Conservation (phyloP, 163 green algal genomes). For the Coccomyxa subellipsoidea region DNA sequence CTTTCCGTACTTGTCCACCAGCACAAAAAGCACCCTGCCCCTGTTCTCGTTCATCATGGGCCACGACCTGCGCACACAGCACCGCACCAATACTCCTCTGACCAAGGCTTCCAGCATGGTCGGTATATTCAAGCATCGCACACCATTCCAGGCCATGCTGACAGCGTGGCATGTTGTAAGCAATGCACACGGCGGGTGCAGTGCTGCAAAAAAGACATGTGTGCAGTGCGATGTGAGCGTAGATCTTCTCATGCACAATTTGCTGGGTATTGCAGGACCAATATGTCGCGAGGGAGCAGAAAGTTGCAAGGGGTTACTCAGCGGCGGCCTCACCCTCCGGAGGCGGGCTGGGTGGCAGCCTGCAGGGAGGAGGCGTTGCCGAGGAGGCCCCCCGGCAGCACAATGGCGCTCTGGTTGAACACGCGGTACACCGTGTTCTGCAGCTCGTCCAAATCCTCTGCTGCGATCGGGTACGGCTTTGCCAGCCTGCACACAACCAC, state of each 20-base stretch:
- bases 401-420: conserved; percentile 1
- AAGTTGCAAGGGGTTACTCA: background rate
- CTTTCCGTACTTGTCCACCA: background rate
- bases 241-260: too few species aligned
- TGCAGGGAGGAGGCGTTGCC: conserved; percentile 1
- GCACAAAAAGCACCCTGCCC: conserved; percentile 3
- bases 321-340: background rate
- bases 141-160: too few species aligned
- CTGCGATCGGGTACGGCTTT: background rate
- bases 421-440: conserved; percentile 6
- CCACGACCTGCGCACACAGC: background rate
- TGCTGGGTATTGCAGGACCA: too few species aligned
- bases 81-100: too few species aligned
- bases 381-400: background rate
- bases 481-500: conserved; percentile 5
- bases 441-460: background rate
- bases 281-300: too few species aligned
- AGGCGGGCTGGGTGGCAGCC: background rate
- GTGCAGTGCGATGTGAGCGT: too few species aligned
- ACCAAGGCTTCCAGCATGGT: too few species aligned
- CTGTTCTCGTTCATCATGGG: background rate
- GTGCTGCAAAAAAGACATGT: too few species aligned
- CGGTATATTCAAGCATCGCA: too few species aligned
- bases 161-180: too few species aligned
- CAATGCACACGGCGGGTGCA: too few species aligned